Conservation (phyloP, 2,329 filamentous ascomycete species). For the Xylaria sp. region DNA sequence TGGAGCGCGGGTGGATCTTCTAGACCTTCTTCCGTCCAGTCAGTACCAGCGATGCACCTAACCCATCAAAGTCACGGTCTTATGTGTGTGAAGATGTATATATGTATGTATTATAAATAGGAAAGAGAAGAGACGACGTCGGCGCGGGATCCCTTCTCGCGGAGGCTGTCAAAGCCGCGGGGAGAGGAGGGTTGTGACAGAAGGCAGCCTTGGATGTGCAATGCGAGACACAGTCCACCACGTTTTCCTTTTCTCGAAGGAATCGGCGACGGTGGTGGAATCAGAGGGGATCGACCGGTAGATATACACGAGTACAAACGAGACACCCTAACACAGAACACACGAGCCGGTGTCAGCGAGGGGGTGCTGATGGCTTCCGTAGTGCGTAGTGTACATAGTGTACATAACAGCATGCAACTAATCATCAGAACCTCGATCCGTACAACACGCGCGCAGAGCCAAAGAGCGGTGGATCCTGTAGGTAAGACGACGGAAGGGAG, state of each 20-base stretch:
- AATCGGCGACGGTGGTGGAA: slow-evolving; percentile 35
- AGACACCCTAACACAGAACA: slow-evolving; percentile 39
- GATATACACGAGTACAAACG: slow-evolving; percentile 41
- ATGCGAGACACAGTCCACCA: slow-evolving; percentile 41
- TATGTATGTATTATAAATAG: background rate
- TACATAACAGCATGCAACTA: slow-evolving; percentile 33
- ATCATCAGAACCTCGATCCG: slow-evolving; percentile 36
- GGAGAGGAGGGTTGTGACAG: slow-evolving; percentile 36
- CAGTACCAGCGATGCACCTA: slow-evolving; percentile 7
- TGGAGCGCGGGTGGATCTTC: slow-evolving; percentile 21
- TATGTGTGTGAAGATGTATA: too few species aligned
- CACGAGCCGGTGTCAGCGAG: slow-evolving; percentile 42
- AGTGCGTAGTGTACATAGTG: too few species aligned
- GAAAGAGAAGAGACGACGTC: slow-evolving; percentile 7
- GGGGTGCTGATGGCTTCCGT: slow-evolving; percentile 10
- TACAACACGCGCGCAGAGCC: slow-evolving; percentile 8
- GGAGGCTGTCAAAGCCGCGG: slow-evolving; percentile 36
- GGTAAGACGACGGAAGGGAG: slow-evolving; percentile 38
- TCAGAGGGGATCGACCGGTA: slow-evolving; percentile 44
- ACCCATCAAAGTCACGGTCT: background rate
- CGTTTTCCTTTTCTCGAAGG: slow-evolving; percentile 38
- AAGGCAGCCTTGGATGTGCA: slow-evolving; percentile 32
- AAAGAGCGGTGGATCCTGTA: slow-evolving; percentile 45
- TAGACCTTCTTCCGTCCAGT: slow-evolving; percentile 13
- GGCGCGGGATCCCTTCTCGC: slow-evolving; percentile 30